Evolutionary conservation across 257 asterid genomes (phyloP).

Genomic region (Nicotiana knightiana): DNA sequence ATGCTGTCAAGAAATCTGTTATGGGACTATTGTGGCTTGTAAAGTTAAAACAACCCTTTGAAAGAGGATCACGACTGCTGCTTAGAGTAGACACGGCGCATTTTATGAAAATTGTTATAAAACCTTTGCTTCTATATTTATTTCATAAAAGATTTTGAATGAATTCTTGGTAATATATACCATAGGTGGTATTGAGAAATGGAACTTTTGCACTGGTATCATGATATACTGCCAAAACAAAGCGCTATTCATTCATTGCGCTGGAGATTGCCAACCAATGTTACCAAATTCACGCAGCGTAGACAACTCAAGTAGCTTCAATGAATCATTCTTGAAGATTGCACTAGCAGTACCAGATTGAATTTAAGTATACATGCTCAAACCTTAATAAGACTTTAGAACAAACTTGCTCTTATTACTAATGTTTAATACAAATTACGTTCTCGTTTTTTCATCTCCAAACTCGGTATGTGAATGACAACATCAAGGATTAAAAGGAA

Average conservation of each 20-base stretch:
- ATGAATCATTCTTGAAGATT: background rate
- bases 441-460: background rate
- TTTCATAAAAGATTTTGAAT: background rate
- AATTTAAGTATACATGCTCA: no score
- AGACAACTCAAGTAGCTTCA: background rate
- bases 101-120: background rate
- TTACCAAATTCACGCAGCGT: background rate
- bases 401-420: no score
- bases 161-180: background rate
- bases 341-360: background rate
- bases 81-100: background rate
- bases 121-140: background rate
- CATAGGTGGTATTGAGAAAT: background rate
- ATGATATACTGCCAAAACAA: background rate
- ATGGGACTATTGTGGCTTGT: background rate
- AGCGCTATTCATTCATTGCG: background rate
- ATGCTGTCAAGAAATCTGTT: background rate
- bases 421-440: no score
- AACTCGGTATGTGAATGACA: background rate
- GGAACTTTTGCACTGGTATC: background rate
- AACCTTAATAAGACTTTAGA: no score
- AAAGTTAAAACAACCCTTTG: background rate
- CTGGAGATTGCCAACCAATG: background rate
- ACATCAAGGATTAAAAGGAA: background rate
- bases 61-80: background rate